Evolutionary conservation across 352 stramenopile genomes (phyloP), one percentile per base, ranked within the genome.

Genomic region (Bremia lactucae): DNA sequence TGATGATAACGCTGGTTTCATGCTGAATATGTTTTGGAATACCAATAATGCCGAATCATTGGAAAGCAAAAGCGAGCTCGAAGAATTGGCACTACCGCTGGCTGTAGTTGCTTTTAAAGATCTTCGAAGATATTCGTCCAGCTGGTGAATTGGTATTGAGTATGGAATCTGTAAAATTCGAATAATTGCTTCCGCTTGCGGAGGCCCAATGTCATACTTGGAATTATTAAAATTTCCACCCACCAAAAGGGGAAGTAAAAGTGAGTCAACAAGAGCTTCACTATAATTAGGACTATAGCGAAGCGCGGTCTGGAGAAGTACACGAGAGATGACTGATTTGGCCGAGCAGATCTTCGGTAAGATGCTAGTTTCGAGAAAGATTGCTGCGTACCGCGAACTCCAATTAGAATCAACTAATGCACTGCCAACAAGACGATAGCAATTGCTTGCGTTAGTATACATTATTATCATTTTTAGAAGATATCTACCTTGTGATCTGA

Each of bases 1-100:
- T 9, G 42, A 23, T 2, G 67, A 55, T n/a, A 86, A 57, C 14
- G 46, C 36, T 18, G 76, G 65, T 14, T 84, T 81, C 16, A 65
- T 57, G 22, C 72, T 83, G 29, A 88, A 46, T 15, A 80, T 65
- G 39, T 81, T 88, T 48, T 87, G 76, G 33, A 80, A 72, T n/a
- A 86, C 68, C 15, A 86, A 56, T 10, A 88, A 37, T n/a, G 53
- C 61, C 2, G 72, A 62, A 20, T 88, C 76, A 34, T 79, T 86
- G 11, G 71, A 56, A 6, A 88, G 57, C 31, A 79, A 49, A 43
- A 74, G 68, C 4, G 36, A 33, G n/a, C 16, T 22, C n/a, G 13
- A 13, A 6, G 24, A 28, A 24, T 31, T 55, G 16, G 2, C 33
- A 10, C 28, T 26, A 23, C 48, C 26, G 9, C 37, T 45, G 2